Evolutionary conservation across 257 asterid genomes (phyloP), one percentile per base, ranked within the genome.

Genomic region (Cinchona pubescens): DNA sequence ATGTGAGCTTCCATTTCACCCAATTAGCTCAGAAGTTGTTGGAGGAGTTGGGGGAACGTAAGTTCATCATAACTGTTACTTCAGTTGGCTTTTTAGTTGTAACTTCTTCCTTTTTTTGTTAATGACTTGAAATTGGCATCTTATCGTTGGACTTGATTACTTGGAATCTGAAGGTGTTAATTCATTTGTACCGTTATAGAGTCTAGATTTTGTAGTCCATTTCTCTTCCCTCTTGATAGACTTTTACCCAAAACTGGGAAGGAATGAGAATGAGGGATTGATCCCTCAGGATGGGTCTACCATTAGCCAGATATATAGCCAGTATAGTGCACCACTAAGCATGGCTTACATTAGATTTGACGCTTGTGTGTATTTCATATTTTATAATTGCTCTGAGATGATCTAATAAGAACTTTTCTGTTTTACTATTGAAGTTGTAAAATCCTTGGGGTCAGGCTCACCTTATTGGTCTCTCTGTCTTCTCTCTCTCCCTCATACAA

Each of bases 21-120:
- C 98, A 43, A 73, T 94, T 86, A 90, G 98, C 87, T 90, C 98
- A 82, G 97, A 94, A 88, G 89, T 81, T 21, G 35, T 79, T 82
- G 98, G 98, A 76, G 98, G 98, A 74, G 97, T 94, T 78, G 98
- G 98, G 48, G 98, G 98, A 87, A 94, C 98, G 97, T 94, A 84
- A 90, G 98, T 83, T 72, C 80, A 34, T 64, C 34, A 42, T 42
- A 43, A 67, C 34, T 42, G 1, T 78, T 37, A 14, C 53, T 30
- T 59, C 74, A 51, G 46, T 75, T 56, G 46, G 63, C 45, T 76
- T 72, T 63, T 32, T 11, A 58, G 64, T 79, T 60, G 21, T 2
- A 38, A 27, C 7, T 72, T n/a, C 66, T 76, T 45, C 66, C 65
- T 2, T 63, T 37, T 48, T 66, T 78, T 40, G 10, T 35, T 68